Conservation (phyloP, 345 rosid genomes). For the Brassica nigra region DNA sequence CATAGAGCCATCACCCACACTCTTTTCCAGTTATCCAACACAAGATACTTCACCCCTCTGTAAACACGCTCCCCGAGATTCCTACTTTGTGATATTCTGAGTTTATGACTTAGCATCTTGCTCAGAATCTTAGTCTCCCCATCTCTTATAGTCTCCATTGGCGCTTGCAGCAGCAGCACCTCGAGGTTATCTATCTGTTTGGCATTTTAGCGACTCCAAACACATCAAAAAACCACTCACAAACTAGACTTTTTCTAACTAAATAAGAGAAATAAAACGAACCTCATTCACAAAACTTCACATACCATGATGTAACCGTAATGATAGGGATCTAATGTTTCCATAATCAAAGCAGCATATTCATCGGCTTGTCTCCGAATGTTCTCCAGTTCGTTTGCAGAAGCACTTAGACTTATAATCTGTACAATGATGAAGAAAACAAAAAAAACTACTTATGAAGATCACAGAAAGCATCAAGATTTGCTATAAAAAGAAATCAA, state of each 20-base stretch:
- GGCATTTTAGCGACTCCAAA: constrained; percentile 26
- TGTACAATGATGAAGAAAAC: constrained; percentile 17
- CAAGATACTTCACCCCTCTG: constrained; percentile 48
- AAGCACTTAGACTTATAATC: constrained; percentile 76
- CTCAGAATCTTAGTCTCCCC: constrained; percentile 61
- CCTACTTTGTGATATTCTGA: constrained; percentile 51
- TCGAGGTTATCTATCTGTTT: constrained; percentile 66
- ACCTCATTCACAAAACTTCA: constrained; percentile 34
- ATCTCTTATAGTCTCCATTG: constrained; percentile 45
- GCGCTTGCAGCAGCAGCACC: constrained; percentile 60
- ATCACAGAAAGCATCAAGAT: constrained; percentile 10
- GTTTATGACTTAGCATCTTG: constrained; percentile 71
- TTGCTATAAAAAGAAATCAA: neutral
- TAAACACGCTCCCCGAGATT: constrained; percentile 48
- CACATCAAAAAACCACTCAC: constrained; percentile 32
- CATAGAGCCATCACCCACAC: constrained; percentile 72
- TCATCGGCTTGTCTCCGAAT: constrained; percentile 71
- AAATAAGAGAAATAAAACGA: constrained; percentile 13
- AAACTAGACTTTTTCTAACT: neutral
- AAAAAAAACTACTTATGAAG: neutral
- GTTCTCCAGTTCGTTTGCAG: constrained; percentile 65
- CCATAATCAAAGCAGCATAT: constrained; percentile 83
- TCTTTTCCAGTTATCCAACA: constrained; percentile 77
- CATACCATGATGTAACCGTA: constrained; percentile 77
- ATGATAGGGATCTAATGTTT: constrained; percentile 68